A percentile compares a stretch with the other conserved stretches of the same genome.
Evolutionary conservation across 2,329 filamentous ascomycete species (phyloP).

Genomic region (Xylariaceae sp.): DNA sequence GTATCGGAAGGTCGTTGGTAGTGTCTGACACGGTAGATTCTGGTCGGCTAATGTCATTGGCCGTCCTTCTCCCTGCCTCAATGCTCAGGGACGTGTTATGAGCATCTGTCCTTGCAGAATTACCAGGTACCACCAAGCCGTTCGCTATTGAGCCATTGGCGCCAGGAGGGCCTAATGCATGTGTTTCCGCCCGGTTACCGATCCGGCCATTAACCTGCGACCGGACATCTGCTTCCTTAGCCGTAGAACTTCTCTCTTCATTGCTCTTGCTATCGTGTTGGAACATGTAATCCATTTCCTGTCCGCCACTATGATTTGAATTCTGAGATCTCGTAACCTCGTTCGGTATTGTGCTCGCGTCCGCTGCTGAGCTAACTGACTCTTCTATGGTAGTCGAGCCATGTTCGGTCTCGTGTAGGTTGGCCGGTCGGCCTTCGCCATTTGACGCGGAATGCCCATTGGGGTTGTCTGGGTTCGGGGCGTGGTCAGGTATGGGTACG

Average conservation of each 20-base stretch:
- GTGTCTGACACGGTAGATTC: slow-evolving; percentile 37
- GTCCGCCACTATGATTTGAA: slow-evolving; percentile 20
- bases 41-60: slow-evolving; percentile 22
- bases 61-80: slow-evolving; percentile 15
- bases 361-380: slow-evolving; percentile 29
- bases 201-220: slow-evolving; percentile 8
- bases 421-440: slow-evolving; percentile 17
- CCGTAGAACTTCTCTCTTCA: not conserved
- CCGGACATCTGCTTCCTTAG: not conserved
- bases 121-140: slow-evolving; percentile 8
- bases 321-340: slow-evolving; percentile 19
- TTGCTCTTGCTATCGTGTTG: not conserved
- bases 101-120: slow-evolving; percentile 19
- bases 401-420: slow-evolving; percentile 8
- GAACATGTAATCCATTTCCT: slow-evolving; percentile 3
- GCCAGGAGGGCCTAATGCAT: not conserved
- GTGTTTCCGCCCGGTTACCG: slow-evolving; percentile 4
- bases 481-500: slow-evolving; percentile 21
- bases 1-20: slow-evolving; percentile 52
- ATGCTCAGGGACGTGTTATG: slow-evolving; percentile 13
- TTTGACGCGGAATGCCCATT: slow-evolving; percentile 22
- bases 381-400: slow-evolving; percentile 14
- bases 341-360: slow-evolving; percentile 20
- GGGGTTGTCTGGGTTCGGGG: slow-evolving; percentile 16
- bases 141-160: slow-evolving; percentile 15